These are phyloP conservation scores for Andrographis paniculata DNA, from an alignment of 305 asterid genomes.

Conservation along the genomic window DNA sequence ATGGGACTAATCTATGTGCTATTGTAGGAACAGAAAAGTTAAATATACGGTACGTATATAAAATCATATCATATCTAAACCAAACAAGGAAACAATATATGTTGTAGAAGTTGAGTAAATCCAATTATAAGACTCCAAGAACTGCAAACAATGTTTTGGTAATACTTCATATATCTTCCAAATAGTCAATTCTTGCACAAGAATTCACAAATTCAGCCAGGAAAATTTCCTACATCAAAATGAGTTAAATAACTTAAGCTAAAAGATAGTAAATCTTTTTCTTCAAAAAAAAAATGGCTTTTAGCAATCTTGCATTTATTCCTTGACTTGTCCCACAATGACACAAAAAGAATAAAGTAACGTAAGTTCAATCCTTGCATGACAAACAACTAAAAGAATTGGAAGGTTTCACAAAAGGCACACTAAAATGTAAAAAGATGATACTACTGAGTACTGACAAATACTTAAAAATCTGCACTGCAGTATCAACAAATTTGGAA, in stretches of 20 bases:
- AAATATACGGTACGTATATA: too few relatives aligned
- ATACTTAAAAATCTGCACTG: conserved; percentile 5
- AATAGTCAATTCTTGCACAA: conserved; percentile 3
- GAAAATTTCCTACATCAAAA: not conserved
- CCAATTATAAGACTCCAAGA: not conserved
- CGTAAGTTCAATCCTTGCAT: not conserved
- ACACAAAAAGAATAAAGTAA: not conserved
- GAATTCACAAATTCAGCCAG: conserved; percentile 3
- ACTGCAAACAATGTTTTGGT: not conserved
- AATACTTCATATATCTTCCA: not conserved
- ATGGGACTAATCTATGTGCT: too few relatives aligned
- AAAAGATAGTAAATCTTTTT: too few relatives aligned
- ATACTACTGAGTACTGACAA: conserved; percentile 2
- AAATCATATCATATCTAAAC: too few relatives aligned
- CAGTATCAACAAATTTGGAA: not conserved
- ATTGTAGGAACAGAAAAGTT: too few relatives aligned
- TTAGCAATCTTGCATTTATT: conserved; percentile 1
- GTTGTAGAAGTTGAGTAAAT: too few relatives aligned
- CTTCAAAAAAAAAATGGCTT: conserved; percentile 6
- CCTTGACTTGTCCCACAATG: conserved; percentile 5
- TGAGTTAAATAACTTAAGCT: conserved; percentile 3
- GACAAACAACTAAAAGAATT: too few relatives aligned
- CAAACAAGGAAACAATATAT: not conserved
- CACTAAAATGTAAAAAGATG: too few relatives aligned
- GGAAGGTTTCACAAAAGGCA: not conserved